Percentiles rank a stretch among this genome's conserved stretches.
These are phyloP conservation scores for Cicer bijugum DNA, from an alignment of 306 rosid genomes.

Conservation along the genomic window DNA sequence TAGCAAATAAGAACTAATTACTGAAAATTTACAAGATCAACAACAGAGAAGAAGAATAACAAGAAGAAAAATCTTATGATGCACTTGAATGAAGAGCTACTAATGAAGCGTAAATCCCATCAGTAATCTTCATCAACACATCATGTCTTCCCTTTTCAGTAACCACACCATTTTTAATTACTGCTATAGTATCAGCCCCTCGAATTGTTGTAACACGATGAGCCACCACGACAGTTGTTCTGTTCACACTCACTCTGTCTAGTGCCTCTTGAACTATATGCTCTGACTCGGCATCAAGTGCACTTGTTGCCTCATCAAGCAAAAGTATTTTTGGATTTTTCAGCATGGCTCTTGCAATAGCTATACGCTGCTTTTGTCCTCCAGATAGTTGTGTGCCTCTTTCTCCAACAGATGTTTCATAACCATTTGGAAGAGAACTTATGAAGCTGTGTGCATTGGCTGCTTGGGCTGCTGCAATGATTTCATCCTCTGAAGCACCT, in stretches of 20 bases:
- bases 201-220: slow-evolving; percentile 80
- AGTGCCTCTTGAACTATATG: slow-evolving; percentile 81
- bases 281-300: slow-evolving; percentile 88
- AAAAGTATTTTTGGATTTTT: slow-evolving; percentile 78
- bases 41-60: too few species aligned
- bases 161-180: slow-evolving; percentile 70
- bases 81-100: slow-evolving; percentile 72
- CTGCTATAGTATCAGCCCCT: slow-evolving; percentile 76
- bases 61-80: slow-evolving; percentile 18
- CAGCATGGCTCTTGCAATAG: slow-evolving; percentile 83
- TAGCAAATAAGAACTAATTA: too few species aligned
- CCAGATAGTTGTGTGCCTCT: slow-evolving; percentile 88
- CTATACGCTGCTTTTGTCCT: slow-evolving; percentile 91
- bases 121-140: slow-evolving; percentile 61
- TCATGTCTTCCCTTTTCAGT: slow-evolving; percentile 87
- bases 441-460: slow-evolving; percentile 78
- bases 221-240: slow-evolving; percentile 88
- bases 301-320: slow-evolving; percentile 95
- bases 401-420: slow-evolving; percentile 78
- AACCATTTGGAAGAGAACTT: slow-evolving; percentile 68
- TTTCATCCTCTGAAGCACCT: slow-evolving; percentile 68
- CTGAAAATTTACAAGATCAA: too few species aligned
- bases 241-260: slow-evolving; percentile 72
- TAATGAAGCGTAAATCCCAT: slow-evolving; percentile 78
- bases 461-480: slow-evolving; percentile 69